Percentiles rank a stretch among this genome's conserved stretches.
Conservation (phyloP, 2,329 filamentous ascomycete genomes). For the Alternaria sp. region DNA sequence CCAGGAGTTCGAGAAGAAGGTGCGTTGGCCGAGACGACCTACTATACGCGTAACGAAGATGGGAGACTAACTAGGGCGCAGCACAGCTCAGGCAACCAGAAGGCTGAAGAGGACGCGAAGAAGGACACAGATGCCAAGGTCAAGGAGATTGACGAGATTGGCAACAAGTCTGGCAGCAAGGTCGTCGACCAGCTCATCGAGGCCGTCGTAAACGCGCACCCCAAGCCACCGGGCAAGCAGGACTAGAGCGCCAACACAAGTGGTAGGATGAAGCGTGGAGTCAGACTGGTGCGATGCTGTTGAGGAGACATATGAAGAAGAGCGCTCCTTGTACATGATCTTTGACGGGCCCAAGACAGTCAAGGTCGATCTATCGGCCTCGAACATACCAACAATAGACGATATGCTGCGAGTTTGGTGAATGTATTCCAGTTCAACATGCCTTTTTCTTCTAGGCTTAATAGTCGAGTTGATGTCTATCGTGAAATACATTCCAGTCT, state of each 20-base stretch:
- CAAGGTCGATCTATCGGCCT: conserved; percentile 5
- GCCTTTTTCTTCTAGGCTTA: background rate
- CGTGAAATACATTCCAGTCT: background rate
- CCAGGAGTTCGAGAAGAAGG: conserved; percentile 89
- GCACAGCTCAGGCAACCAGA: conserved; percentile 91
- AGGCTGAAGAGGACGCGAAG: conserved; percentile 72
- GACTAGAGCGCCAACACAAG: conserved; percentile 1
- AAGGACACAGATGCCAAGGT: conserved; percentile 83
- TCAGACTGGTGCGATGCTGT: background rate
- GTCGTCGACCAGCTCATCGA: conserved; percentile 84
- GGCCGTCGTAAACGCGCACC: conserved; percentile 84
- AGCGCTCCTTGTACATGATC: conserved; percentile 14
- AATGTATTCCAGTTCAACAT: background rate
- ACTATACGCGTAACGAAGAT: background rate
- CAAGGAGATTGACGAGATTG: conserved; percentile 79
- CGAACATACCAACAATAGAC: conserved; percentile 19
- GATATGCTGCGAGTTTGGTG: background rate
- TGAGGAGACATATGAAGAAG: background rate
- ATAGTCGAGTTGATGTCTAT: background rate
- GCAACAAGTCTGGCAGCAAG: conserved; percentile 77
- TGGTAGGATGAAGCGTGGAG: background rate
- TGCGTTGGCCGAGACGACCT: conserved; percentile 40
- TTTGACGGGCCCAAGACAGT: background rate
- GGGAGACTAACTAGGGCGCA: conserved; percentile 51
- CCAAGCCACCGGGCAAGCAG: conserved; percentile 63